Conservation (phyloP, 2,329 filamentous ascomycete genomes). For the Cladobotryum mycophilum region DNA sequence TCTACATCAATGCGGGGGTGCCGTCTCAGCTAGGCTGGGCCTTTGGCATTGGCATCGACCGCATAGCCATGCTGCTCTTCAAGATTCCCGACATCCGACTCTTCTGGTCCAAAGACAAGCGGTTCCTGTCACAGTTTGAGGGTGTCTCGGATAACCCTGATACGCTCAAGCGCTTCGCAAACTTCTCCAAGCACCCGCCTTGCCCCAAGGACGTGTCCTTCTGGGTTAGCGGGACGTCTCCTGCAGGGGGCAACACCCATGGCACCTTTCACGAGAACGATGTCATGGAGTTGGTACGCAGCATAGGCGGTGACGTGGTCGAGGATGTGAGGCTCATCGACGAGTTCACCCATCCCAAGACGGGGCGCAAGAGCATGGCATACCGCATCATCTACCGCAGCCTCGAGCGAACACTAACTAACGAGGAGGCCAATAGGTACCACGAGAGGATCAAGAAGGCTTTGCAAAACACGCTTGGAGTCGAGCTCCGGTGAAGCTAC, state of each 20-base stretch:
- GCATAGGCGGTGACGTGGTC: conserved; percentile 72
- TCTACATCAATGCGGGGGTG: conserved; percentile 71
- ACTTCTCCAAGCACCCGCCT: conserved; percentile 86
- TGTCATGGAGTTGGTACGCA: conserved; percentile 89
- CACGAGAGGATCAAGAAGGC: conserved; percentile 61
- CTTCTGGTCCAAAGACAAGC: conserved; percentile 83
- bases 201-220: conserved; percentile 93
- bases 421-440: conserved; percentile 68
- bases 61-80: conserved; percentile 96
- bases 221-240: conserved; percentile 58
- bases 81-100: conserved; percentile 92
- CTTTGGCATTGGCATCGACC: conserved; percentile 88
- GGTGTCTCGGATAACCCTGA: conserved; percentile 49
- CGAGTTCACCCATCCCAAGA: conserved; percentile 83
- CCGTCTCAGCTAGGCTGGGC: conserved; percentile 82
- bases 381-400: conserved; percentile 94
- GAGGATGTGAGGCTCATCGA: conserved; percentile 85
- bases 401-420: conserved; percentile 83
- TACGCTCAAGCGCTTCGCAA: conserved; percentile 59
- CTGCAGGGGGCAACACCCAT: conserved; percentile 42
- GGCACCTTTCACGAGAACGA: conserved; percentile 83
- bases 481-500: conserved; percentile 49
- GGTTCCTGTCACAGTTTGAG: conserved; percentile 82
- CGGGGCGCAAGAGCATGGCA: conserved; percentile 74
- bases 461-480: conserved; percentile 65